phyloP scores from a whole-genome alignment of 2,329 filamentous ascomycete species.

The Talaromyces funiculosus region DNA sequence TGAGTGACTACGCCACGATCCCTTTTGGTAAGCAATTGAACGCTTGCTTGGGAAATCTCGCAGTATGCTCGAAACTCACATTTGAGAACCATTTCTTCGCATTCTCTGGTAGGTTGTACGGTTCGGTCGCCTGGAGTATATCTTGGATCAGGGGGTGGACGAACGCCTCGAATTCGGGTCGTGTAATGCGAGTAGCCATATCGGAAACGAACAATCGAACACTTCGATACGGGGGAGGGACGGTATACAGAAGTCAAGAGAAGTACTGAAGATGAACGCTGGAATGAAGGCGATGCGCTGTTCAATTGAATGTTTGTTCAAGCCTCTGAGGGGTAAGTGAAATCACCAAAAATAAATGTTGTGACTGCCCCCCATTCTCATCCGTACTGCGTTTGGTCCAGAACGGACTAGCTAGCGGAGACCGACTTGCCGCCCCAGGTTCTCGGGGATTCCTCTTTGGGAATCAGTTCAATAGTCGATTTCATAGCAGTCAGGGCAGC shows the following conservation, averaged over 20 bases:
- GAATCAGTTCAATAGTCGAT: neutral
- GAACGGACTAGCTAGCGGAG: neutral
- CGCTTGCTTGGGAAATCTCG: constrained; percentile 4
- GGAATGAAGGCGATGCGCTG: neutral
- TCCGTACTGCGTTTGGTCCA: neutral
- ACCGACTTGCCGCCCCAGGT: neutral
- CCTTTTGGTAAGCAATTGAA: neutral
- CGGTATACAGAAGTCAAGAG: neutral
- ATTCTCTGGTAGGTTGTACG: constrained; percentile 76
- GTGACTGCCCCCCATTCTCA: neutral
- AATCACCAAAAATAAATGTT: neutral
- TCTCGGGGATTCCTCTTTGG: neutral
- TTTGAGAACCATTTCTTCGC: constrained; percentile 82
- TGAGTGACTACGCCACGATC: constrained; percentile 57
- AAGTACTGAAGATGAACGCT: neutral
- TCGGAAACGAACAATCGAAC: constrained; percentile 13
- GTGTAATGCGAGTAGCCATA: constrained; percentile 68
- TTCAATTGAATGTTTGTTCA: neutral
- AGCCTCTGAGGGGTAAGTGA: neutral
- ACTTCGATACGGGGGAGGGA: too few species aligned
- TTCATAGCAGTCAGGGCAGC: neutral
- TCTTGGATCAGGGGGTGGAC: constrained; percentile 82
- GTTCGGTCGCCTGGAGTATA: constrained; percentile 68
- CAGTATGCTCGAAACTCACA: constrained; percentile 42
- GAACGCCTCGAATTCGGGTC: constrained; percentile 74